Base-by-base conservation (phyloP, 257 asterid genomes). In the Gynochthodes officinalis region DNA sequence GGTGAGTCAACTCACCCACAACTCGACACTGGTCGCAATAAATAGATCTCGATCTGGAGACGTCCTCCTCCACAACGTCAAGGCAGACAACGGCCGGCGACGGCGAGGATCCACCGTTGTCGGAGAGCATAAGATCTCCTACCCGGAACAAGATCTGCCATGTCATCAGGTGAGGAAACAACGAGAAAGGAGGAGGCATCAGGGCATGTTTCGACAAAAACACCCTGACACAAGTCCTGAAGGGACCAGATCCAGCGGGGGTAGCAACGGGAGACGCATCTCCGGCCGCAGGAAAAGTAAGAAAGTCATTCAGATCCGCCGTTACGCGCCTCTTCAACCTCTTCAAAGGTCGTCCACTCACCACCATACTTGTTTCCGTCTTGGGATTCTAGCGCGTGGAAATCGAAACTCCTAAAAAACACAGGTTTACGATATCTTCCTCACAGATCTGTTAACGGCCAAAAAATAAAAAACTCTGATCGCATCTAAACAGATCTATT, bases 21-120 rank as follows among this genome's bases (percentile, higher is more conserved):
- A 94, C 98, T 53, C 96, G 94, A 76, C 98, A 94, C 86, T 91
- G 98, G 88, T 94, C 98, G 80, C 98, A 94, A 72, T 94, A 94
- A 67, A 89, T 81, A 66, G 96, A 87, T 85, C 94, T 89, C 84
- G 96, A 89, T 87, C 97, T 91, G 57, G 87, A 79, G 15, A 94
- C 98, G 61, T 94, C 97, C 83, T 94, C 98, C 79, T 94, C 98
- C 69, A 94, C 90, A 64, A 94, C 89, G 77, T 94, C 96, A 6
- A 91, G 84, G 76, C 84, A 83, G 67, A 91, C 93, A 64, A 85
- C 80, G 75, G 90, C 87, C 19, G 93, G 90, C 0, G 73, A 53
- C 44, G 74, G 79, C 18, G 80, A 61, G 25, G 74, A 65, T 49
- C 88, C 92, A 37, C 84, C 86, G 79, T 82, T 89, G 75, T 81